Evolutionary conservation across 768 basidiomycete species (phyloP), one percentile per base, ranked within the genome.

Genomic region (Chalciporus pseudorubinellus): DNA sequence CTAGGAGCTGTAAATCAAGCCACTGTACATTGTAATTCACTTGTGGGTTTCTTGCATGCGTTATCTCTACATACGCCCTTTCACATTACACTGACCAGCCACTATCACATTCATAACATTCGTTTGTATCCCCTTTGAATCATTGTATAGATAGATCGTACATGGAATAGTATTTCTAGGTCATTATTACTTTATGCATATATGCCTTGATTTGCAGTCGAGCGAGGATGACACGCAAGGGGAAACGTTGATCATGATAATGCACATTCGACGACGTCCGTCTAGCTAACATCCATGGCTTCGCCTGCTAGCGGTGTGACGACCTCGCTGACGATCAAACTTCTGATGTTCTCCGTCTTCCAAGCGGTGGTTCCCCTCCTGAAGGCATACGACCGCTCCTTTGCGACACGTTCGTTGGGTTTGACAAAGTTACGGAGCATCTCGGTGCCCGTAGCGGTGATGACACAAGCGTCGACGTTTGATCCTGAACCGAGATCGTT

Each of bases 401-500:
- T 91, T 68, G 81, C 72, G 20, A 83, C 87, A 7, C 92, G 82
- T 60, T 87, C 80, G 67, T 94, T 95, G 1, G 97, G 97, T 77
- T 81, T 94, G 70, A 89, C 86, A 66, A 89, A 89, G 74, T 98
- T 98, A 55, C 97, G 81, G 52, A 98, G 74, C 89, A 90, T 95
- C 70, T 97, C 93, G 0, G 94, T 95, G 53, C 84, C 76, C 43
- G 78, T 73, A 40, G 87, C 85, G 4, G 92, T 94, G 72, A 99
- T 95, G 59, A 98, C 81, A 69, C 95, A 95, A 1, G 94, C 95
- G 69, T 99, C 97, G 62, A 98, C 83, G 67, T 99, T 98, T n/a
- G 92, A 94, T 39, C 97, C 97, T 1, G 95, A 98, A 4, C 97
- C 97, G 29, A 98, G 83, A 75, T 99, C 97, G 75, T 99, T 98